phyloP scores from a whole-genome alignment of 345 rosid species.

The Hypericum androsaemum region DNA sequence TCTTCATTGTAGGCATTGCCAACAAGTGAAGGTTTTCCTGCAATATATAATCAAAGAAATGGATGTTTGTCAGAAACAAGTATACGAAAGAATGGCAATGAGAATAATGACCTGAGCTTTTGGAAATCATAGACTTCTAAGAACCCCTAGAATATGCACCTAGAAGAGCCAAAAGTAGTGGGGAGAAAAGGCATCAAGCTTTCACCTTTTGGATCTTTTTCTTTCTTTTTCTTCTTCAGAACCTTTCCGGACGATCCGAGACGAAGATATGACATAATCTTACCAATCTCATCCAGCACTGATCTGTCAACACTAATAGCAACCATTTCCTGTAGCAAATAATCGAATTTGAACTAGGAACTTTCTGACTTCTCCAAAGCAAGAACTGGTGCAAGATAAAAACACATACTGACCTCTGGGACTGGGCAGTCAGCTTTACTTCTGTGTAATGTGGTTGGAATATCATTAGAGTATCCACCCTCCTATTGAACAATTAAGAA shows the following conservation, averaged over 20 bases:
- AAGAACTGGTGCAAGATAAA: neutral
- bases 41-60: conserved; percentile 2
- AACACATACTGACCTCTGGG: conserved; percentile 54
- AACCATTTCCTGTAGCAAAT: conserved; percentile 64
- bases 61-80: no score
- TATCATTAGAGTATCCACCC: conserved; percentile 77
- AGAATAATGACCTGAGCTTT: no score
- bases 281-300: conserved; percentile 91
- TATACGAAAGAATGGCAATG: no score
- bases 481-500: conserved; percentile 37
- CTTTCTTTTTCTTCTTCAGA: conserved; percentile 98
- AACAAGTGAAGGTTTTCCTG: conserved; percentile 48
- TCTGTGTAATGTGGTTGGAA: conserved; percentile 94
- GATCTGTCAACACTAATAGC: conserved; percentile 90
- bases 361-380: neutral
- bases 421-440: conserved; percentile 96
- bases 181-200: neutral
- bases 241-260: conserved; percentile 99
- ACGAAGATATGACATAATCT: conserved; percentile 93
- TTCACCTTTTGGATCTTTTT: conserved; percentile 68
- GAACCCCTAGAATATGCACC: no score
- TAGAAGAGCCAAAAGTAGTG: no score
- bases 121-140: no score
- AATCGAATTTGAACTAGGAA: conserved; percentile 12
- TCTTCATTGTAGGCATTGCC: conserved; percentile 52